A percentile compares a stretch with the other conserved stretches of the same genome.
phyloP scores from a whole-genome alignment of 2,329 filamentous ascomycete species.

The Calonectria henricotiae region DNA sequence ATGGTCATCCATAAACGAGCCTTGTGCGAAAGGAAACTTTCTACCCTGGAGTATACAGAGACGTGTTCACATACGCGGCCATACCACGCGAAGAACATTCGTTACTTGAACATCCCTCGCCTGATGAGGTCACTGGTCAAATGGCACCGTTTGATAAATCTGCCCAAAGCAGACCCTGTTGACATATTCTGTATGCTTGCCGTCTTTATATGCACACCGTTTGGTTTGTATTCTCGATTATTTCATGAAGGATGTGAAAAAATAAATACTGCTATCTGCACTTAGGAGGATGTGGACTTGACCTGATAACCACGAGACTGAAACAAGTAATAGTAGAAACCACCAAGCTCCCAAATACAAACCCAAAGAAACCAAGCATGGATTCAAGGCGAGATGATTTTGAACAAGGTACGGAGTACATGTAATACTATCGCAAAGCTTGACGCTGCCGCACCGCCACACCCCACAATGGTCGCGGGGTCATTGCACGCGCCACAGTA shows the following conservation, averaged over 20 bases:
- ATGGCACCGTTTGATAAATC: constrained; percentile 1
- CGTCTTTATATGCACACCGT: neutral
- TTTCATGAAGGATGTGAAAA: no score
- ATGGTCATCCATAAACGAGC: neutral
- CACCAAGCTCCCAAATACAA: neutral
- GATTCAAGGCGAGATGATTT: neutral
- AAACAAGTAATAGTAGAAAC: neutral
- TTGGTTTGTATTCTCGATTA: neutral
- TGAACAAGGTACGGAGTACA: constrained; percentile 18
- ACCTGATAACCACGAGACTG: no score
- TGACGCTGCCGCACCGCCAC: constrained; percentile 5
- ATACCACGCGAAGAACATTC: constrained; percentile 27
- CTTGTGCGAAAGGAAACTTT: neutral
- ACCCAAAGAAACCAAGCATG: neutral
- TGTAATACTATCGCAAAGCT: neutral
- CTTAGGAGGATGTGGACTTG: no score
- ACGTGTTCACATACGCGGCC: neutral
- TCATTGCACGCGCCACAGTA: constrained; percentile 10
- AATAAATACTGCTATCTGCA: no score
- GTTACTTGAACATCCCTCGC: constrained; percentile 31
- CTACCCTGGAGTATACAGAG: constrained; percentile 36
- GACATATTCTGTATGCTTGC: neutral
- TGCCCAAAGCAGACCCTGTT: constrained; percentile 1
- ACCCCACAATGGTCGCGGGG: neutral
- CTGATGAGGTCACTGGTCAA: constrained; percentile 20